Base-by-base conservation (phyloP, 768 basidiomycete genomes). In the Pholiota molesta region DNA sequence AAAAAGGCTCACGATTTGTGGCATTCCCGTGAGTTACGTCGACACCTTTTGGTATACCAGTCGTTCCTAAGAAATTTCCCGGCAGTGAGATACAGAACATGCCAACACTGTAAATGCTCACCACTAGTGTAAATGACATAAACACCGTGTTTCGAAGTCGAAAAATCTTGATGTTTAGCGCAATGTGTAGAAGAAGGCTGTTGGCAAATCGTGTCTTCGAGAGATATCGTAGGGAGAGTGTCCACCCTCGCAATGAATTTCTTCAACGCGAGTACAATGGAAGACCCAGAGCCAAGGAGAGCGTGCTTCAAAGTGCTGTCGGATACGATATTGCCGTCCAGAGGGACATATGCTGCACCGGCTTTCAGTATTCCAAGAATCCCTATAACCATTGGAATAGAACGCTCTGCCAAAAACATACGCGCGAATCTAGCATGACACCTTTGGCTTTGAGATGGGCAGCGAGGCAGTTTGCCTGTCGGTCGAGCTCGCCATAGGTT, bases 71-170 rank as follows among this genome's bases (percentile, higher is more conserved):
- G 47, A 60, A 59, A 16, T 26, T n/a, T 31, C 57, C 61, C 29
- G 66, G 37, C 42, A 52, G 17, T 29, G 9, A 47, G 55, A 42
- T 16, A 19, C 13, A 21, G 39, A 56, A 29, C 23, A 42, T 35
- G 9, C n/a, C 11, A n/a, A 52, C 29, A 40, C 52, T 63, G 28
- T 65, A 57, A 62, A 44, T 47, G 68, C 77, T 56, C 69, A 83
- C 86, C 86, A 45, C 83, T 84, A 11, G 86, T 88, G 70, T 86
- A 88, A 45, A 88, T 86, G 40, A 86, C 80, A 71, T 87, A 87
- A 10, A 78, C 81, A 31, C 81, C 79, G 63, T 86, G 80, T 8
- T 71, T 73, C 19, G 77, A 66, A 14, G 71, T 72, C 21, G 77
- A 76, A 54, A 71, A 56, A 64, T 83, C 81, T 44, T 74, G 66